These are phyloP conservation scores for Mytilinidion resinicola DNA, from an alignment of 495 filamentous ascomycete species.

Conservation along the genomic window DNA sequence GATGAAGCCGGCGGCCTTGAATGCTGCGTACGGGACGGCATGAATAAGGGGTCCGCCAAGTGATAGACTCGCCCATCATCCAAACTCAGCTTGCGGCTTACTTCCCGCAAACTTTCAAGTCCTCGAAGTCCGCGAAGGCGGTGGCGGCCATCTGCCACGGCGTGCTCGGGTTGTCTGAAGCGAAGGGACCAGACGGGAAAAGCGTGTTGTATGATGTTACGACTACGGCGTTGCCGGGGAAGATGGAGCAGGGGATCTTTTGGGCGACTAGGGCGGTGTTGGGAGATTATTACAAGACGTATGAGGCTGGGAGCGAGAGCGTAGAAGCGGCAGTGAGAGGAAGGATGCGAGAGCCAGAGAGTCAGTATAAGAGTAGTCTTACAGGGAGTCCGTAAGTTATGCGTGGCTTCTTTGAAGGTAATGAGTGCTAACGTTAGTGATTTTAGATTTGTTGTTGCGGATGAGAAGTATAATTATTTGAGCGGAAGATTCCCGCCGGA, in stretches of 20 bases:
- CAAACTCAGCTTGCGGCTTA: constrained; percentile 39
- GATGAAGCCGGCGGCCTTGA: constrained; percentile 51
- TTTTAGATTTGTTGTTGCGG: constrained; percentile 46
- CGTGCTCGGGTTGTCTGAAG: constrained; percentile 46
- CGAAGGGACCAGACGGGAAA: constrained; percentile 37
- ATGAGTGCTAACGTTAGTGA: neutral
- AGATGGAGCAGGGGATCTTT: constrained; percentile 46
- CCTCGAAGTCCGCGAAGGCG: constrained; percentile 35
- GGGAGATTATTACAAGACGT: constrained; percentile 54
- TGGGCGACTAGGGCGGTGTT: constrained; percentile 46
- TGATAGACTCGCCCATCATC: constrained; percentile 47
- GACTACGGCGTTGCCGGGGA: constrained; percentile 47
- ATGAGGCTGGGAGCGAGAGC: constrained; percentile 45
- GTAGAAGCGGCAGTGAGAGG: constrained; percentile 42
- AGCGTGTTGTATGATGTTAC: constrained; percentile 45
- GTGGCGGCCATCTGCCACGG: constrained; percentile 50
- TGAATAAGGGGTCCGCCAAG: constrained; percentile 46
- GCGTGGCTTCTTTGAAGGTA: neutral
- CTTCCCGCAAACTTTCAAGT: constrained; percentile 45
- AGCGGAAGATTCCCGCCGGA: constrained; percentile 48
- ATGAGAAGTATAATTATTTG: constrained; percentile 49
- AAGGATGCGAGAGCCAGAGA: constrained; percentile 37
- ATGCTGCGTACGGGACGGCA: too few relatives aligned
- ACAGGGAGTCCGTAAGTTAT: constrained; percentile 43
- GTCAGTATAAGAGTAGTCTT: constrained; percentile 46